Evolutionary conservation across 1,139 yeast genomes (phyloP).

Genomic region (Pichia sp.): DNA sequence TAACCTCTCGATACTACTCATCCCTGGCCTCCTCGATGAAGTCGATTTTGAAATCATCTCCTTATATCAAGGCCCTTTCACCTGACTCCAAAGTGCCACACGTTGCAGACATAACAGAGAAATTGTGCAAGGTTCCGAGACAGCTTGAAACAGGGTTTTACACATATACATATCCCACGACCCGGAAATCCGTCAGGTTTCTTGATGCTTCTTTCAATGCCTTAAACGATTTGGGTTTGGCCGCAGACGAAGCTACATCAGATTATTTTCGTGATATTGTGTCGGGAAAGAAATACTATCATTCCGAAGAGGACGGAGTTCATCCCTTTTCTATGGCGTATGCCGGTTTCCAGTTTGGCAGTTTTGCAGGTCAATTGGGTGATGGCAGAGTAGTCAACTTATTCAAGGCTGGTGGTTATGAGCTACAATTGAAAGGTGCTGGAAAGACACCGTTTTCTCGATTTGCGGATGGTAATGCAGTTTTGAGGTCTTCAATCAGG

Average conservation of each 20-base stretch:
- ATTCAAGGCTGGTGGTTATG: constrained; percentile 58
- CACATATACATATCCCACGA: constrained; percentile 62
- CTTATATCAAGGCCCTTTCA: constrained; percentile 41
- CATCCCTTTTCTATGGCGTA: constrained; percentile 87
- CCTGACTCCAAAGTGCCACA: constrained; percentile 50
- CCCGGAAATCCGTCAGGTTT: constrained; percentile 44
- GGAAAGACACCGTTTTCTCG: constrained; percentile 89
- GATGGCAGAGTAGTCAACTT: constrained; percentile 87
- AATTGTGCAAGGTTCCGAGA: constrained; percentile 34
- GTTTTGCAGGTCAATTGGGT: constrained; percentile 94
- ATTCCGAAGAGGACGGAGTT: constrained; percentile 12
- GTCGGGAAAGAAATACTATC: constrained; percentile 38
- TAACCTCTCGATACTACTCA: background rate
- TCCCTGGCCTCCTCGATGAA: constrained; percentile 17
- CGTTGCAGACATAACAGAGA: constrained; percentile 15
- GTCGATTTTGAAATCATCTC: constrained; percentile 32
- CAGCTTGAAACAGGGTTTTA: constrained; percentile 56
- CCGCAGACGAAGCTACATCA: constrained; percentile 27
- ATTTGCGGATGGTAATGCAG: constrained; percentile 97
- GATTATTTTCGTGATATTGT: constrained; percentile 45
- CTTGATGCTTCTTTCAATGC: constrained; percentile 57
- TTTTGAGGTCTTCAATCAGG: constrained; percentile 74
- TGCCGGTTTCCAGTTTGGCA: constrained; percentile 96
- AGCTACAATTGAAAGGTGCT: constrained; percentile 82
- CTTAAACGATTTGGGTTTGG: constrained; percentile 50